phyloP scores from a whole-genome alignment of 2,329 filamentous ascomycete genomes.

The Periconia sp. region DNA sequence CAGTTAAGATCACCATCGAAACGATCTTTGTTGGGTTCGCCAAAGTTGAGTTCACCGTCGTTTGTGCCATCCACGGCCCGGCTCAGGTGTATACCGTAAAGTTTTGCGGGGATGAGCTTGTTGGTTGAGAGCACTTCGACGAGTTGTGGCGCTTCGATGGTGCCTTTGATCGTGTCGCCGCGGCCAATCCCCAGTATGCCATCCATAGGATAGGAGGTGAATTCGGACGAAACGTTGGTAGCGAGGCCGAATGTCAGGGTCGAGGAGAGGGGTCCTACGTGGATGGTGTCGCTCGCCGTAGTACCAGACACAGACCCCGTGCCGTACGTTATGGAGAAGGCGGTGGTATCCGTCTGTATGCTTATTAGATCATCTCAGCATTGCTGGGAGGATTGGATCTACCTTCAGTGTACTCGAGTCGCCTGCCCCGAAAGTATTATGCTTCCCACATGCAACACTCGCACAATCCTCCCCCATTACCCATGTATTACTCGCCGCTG shows the following conservation, averaged over 20 bases:
- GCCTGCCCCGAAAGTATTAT: constrained; percentile 70
- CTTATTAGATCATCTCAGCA: constrained; percentile 5
- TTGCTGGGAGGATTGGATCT: constrained; percentile 6
- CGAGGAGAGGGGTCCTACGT: constrained; percentile 66
- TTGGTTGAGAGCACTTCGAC: constrained; percentile 65
- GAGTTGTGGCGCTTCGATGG: constrained; percentile 64
- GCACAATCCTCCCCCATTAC: constrained; percentile 76
- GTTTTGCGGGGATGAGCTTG: constrained; percentile 65
- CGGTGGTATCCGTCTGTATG: constrained; percentile 52
- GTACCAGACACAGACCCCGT: constrained; percentile 74
- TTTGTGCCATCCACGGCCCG: constrained; percentile 69
- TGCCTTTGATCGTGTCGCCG: constrained; percentile 53
- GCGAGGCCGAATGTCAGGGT: constrained; percentile 75
- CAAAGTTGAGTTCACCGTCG: constrained; percentile 80
- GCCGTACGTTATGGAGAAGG: constrained; percentile 76
- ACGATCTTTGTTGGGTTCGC: constrained; percentile 69
- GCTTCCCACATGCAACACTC: constrained; percentile 69
- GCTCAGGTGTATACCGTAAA: constrained; percentile 75
- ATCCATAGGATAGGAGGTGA: constrained; percentile 81
- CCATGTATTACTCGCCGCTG: constrained; percentile 74
- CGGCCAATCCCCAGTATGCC: constrained; percentile 83
- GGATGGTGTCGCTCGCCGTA: constrained; percentile 70
- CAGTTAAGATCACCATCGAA: constrained; percentile 74
- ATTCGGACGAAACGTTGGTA: constrained; percentile 73
- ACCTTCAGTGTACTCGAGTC: constrained; percentile 68